Evolutionary conservation across 345 rosid species (phyloP).

Genomic region (Stellera chamaejasme): DNA sequence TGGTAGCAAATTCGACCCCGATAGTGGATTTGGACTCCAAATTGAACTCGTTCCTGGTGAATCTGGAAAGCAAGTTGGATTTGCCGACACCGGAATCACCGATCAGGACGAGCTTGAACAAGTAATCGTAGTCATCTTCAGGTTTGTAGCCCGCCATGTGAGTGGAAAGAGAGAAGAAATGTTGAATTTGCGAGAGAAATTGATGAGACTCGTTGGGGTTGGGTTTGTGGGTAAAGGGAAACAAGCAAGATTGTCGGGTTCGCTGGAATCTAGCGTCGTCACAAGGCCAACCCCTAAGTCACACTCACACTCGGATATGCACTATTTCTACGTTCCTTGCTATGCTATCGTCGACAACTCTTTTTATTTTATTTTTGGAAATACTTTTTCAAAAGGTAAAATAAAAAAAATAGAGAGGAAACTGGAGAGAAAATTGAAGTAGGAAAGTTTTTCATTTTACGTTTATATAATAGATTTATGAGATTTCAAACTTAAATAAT

Average conservation of each 20-base stretch:
- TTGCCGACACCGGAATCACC: constrained; percentile 56
- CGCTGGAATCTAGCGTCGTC: constrained; percentile 4
- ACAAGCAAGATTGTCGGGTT: not conserved
- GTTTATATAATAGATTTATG: no score
- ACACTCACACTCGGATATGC: not conserved
- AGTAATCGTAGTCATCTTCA: constrained; percentile 48
- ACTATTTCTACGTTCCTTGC: no score
- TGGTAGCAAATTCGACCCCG: constrained; percentile 52
- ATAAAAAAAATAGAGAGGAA: no score
- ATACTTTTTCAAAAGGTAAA: no score
- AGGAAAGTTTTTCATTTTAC: no score
- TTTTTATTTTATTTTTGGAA: no score
- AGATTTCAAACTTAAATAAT: no score
- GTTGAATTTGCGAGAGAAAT: not conserved
- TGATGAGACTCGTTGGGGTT: not conserved
- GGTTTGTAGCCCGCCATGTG: constrained; percentile 40
- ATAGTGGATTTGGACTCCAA: constrained; percentile 55
- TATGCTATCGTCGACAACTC: no score
- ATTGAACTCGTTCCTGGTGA: constrained; percentile 44
- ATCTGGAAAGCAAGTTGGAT: constrained; percentile 43
- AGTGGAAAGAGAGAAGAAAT: not conserved
- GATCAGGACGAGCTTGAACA: constrained; percentile 52
- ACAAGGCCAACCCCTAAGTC: not conserved
- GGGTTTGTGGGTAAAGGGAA: not conserved
- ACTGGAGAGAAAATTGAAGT: no score